Conservation (phyloP, 2,329 filamentous ascomycete species). For the Cytospora piceae region DNA sequence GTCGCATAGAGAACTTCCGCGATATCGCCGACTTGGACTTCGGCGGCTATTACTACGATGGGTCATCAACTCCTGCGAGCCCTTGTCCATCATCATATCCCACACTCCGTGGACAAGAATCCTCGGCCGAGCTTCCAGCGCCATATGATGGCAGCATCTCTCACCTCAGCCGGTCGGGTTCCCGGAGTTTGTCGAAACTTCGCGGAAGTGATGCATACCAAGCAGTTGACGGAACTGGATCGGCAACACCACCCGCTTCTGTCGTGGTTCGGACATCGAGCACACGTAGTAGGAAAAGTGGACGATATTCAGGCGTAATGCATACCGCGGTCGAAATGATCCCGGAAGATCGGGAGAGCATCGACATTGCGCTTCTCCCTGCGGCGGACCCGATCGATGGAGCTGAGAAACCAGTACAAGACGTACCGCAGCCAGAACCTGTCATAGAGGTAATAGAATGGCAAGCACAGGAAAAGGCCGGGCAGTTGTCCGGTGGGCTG, state of each 20-base stretch:
- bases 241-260: background rate
- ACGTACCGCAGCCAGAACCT: background rate
- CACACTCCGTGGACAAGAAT: conserved; percentile 42
- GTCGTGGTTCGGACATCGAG: conserved; percentile 40
- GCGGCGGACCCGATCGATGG: conserved; percentile 46
- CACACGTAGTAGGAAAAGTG: conserved; percentile 41
- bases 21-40: conserved; percentile 40
- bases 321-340: background rate
- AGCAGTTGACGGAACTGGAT: conserved; percentile 20
- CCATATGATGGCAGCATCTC: conserved; percentile 29
- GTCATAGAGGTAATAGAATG: conserved; percentile 12
- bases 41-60: conserved; percentile 64
- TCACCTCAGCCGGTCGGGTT: background rate
- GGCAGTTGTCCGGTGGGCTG: conserved; percentile 61
- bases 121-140: conserved; percentile 47
- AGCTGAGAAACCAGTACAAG: background rate
- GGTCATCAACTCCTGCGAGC: conserved; percentile 21
- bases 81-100: conserved; percentile 10
- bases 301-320: background rate
- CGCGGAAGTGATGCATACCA: conserved; percentile 29
- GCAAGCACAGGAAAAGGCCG: conserved; percentile 58
- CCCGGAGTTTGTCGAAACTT: background rate
- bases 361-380: conserved; percentile 46
- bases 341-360: conserved; percentile 36
- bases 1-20: conserved; percentile 38